A percentile compares a stretch with the other conserved stretches of the same genome.
Evolutionary conservation across 352 stramenopile species (phyloP).

Genomic region (Phytophthora multivora): DNA sequence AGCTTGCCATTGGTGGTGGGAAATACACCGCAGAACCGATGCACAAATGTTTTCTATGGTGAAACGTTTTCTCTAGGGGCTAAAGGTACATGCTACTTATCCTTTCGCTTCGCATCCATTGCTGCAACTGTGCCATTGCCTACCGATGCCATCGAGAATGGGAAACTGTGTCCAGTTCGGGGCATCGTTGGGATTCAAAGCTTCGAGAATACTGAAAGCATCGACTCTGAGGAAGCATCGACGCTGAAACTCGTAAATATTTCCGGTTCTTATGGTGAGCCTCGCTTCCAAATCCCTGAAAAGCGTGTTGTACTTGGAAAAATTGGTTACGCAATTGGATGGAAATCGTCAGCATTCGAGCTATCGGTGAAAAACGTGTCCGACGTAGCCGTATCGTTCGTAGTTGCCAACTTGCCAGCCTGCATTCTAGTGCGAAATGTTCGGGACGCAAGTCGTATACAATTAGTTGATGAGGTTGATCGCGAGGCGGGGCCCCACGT

Average conservation of each 20-base stretch:
- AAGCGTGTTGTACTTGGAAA: conserved; percentile 73
- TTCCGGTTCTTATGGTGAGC: conserved; percentile 66
- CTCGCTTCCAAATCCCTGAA: conserved; percentile 57
- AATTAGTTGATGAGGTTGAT: conserved; percentile 27
- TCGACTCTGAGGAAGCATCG: conserved; percentile 42
- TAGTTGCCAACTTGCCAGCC: conserved; percentile 56
- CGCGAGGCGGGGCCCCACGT: conserved; percentile 14
- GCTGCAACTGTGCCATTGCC: conserved; percentile 55
- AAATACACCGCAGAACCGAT: not conserved
- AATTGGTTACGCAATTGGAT: conserved; percentile 80
- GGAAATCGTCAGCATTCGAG: conserved; percentile 73
- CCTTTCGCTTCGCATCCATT: conserved; percentile 75
- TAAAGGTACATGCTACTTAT: conserved; percentile 55
- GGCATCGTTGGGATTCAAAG: conserved; percentile 83
- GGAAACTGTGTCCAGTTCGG: conserved; percentile 57
- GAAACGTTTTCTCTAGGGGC: conserved; percentile 47
- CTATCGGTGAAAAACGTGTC: conserved; percentile 72
- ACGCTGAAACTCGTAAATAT: conserved; percentile 74
- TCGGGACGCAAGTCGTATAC: conserved; percentile 32
- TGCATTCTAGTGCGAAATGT: conserved; percentile 59
- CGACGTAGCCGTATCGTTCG: conserved; percentile 64
- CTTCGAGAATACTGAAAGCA: conserved; percentile 36
- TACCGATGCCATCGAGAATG: conserved; percentile 59
- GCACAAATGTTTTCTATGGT: conserved; percentile 56
- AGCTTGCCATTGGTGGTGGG: not conserved